Percentiles rank a stretch among this genome's conserved stretches.
Conservation (phyloP, 2,329 filamentous ascomycete species). For the Fusarium bulbicola region DNA sequence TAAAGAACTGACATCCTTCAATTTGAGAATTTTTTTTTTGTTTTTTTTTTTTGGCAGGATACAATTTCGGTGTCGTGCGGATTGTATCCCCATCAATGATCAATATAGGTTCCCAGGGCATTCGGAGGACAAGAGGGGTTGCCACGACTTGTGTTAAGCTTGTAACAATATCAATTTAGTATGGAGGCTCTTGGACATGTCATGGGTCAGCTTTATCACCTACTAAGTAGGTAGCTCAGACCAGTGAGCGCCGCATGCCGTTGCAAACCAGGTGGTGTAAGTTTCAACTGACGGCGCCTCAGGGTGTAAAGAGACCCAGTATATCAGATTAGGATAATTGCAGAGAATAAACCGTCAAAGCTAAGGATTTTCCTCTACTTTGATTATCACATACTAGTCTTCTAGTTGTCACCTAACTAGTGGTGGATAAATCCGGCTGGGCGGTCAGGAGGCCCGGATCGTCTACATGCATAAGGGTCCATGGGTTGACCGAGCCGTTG, state of each 20-base stretch:
- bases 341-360: background rate
- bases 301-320: background rate
- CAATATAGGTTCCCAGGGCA: background rate
- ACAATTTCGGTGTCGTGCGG: background rate
- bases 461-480: slow-evolving; percentile 29
- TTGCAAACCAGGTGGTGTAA: background rate
- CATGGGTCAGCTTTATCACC: background rate
- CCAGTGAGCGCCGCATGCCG: background rate
- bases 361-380: background rate
- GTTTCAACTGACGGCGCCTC: background rate
- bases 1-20: too few species aligned
- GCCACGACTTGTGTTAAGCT: background rate
- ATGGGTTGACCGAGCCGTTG: background rate
- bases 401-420: background rate
- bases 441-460: slow-evolving; percentile 36
- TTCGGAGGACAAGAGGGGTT: background rate
- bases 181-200: background rate
- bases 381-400: background rate
- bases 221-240: background rate
- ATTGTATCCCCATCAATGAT: background rate
- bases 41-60: too few species aligned
- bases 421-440: slow-evolving; percentile 28
- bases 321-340: background rate
- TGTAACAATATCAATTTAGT: background rate
- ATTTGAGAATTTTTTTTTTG: too few species aligned